These are phyloP conservation scores for Fagopyrum homotropicum DNA, from an alignment of 148 eudicot species.

Conservation along the genomic window DNA sequence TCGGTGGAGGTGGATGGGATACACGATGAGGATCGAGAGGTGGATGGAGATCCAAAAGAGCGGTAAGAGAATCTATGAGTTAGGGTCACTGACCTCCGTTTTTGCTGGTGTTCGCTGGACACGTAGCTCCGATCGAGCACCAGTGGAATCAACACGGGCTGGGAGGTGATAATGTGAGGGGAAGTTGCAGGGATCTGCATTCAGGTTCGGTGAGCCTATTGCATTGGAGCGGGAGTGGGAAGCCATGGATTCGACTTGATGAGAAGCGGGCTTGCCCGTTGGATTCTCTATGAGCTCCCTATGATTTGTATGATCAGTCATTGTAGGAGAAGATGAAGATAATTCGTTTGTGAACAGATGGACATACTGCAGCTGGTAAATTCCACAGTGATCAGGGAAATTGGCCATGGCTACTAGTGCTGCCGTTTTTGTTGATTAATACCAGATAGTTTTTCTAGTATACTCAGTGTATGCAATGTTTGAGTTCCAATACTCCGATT, in stretches of 20 bases:
- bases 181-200: slow-evolving; percentile 69
- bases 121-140: slow-evolving; percentile 63
- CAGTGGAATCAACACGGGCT: slow-evolving; percentile 85
- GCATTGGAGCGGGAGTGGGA: slow-evolving; percentile 81
- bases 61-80: slow-evolving; percentile 68
- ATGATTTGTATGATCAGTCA: slow-evolving; percentile 41
- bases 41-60: slow-evolving; percentile 90
- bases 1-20: slow-evolving; percentile 68
- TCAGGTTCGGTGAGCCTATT: slow-evolving; percentile 64
- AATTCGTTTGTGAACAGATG: not conserved
- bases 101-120: slow-evolving; percentile 58
- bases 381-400: not conserved
- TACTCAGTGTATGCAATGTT: too few relatives aligned
- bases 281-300: slow-evolving; percentile 71
- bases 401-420: too few relatives aligned
- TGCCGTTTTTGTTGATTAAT: too few relatives aligned
- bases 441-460: too few relatives aligned
- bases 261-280: slow-evolving; percentile 47
- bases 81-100: slow-evolving; percentile 62
- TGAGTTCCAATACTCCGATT: too few relatives aligned
- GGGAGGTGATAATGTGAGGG: slow-evolving; percentile 77
- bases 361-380: slow-evolving; percentile 10
- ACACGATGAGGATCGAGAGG: slow-evolving; percentile 61
- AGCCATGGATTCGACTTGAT: slow-evolving; percentile 76
- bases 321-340: not conserved